Evolutionary conservation across 805 yeast genomes (phyloP), one percentile per base, ranked within the genome.

Genomic region (Candida oleophila): DNA sequence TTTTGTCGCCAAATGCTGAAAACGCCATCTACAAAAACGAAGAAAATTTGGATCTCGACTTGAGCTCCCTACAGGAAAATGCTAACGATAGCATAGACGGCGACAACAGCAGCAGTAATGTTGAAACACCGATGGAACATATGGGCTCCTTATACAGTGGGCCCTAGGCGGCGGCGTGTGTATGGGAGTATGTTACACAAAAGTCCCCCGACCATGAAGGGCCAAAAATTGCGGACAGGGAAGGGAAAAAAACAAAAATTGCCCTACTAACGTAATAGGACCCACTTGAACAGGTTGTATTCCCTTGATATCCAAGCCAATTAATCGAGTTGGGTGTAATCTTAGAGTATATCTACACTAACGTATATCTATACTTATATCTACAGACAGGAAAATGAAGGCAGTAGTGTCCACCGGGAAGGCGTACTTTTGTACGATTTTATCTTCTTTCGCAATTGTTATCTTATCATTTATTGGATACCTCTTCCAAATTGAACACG

Each of bases 381-480:
- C n/a, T n/a, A n/a, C n/a, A n/a, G n/a, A 22, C 32, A 11, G 14
- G 21, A 39, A 39, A 12, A 72, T 72, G 76, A 72, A 72, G 57
- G 65, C 77, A 42, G 76, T 72, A 43, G 75, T 72, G 4, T 70
- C 76, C 43, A 73, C 94, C 42, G 87, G 83, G 22, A 84, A 88
- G 60, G 98, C 99, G 20, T 92, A 96, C 88, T 89, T 88, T 66
- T 92, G 99, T 65, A 92, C 98, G 39, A 78, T 92, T 37, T 75
- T 94, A 39, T 90, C 97, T 42, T 90, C 94, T 14, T 92, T 92
- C 65, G 99, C 95, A 48, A 83, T 92, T 30, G 85, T 89, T 40
- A 94, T 92, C 47, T 78, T 92, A 41, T 78, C 95, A 9, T 87
- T 88, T 47, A 80, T 92, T 56, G 99, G 95, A 16, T 80, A 82